Base-by-base conservation (phyloP, 2,329 filamentous ascomycete genomes). In the Diaporthe batatas region DNA sequence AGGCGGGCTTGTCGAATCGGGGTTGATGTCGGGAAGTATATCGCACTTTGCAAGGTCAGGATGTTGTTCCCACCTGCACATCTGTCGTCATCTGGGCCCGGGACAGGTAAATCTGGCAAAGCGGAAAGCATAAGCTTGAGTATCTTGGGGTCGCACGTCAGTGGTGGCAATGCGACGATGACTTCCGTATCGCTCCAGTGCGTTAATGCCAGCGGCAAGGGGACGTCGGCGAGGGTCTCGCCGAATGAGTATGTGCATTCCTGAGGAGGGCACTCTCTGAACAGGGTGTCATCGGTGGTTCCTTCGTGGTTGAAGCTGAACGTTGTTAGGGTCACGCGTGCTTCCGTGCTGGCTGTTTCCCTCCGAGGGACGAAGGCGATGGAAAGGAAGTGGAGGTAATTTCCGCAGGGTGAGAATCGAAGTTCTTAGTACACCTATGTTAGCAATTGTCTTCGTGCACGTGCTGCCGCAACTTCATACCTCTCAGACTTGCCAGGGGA, bases 161-260 rank as follows among this genome's bases (percentile, higher is more conserved):
- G 68, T 1, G 68, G 54, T 10, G 68, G 68, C 16, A 70, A 42
- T 7, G 65, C 65, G 39, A 68, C 14, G 49, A 68, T 29, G 34
- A 68, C 32, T 29, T 55, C 49, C 8, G 36, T 68, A 10, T 68
- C 65, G 23, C 25, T 44, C 65, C 65, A 68, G 39, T 68, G 65
- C 21, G 65, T 68, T 10, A 68, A 51, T 6, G 65, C 65, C 5
- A 68, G 36, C 5, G 49, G 65, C 2, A 68, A 29, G 16, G 65
- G 49, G 6, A 55, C 36, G 23, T 68, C 65, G 1, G 49, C 39
- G 6, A 68, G 53, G 4, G 49, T 55, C 65, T 68, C 65, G 18
- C 65, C 53, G 16, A 54, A 68, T 2, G 21, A 32, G 32, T 68
- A 68, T 12, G 34, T 55, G 39, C 65, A 55, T 32, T 23, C 55